Evolutionary conservation across 495 filamentous ascomycete genomes (phyloP), one percentile per base, ranked within the genome.

Genomic region (Lindgomyces ingoldianus): DNA sequence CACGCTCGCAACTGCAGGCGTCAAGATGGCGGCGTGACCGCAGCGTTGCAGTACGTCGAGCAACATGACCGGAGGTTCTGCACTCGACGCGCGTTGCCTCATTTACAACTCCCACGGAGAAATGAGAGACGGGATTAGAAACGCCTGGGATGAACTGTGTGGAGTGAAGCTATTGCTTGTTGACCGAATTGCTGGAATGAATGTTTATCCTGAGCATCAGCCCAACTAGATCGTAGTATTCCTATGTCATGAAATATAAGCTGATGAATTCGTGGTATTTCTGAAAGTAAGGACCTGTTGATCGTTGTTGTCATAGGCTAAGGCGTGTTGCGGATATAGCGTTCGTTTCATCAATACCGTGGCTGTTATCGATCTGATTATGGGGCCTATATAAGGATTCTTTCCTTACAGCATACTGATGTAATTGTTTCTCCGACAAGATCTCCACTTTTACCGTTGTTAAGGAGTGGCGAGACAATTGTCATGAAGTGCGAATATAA

Each of bases 41-140:
- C 45, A 42, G 47, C 29, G 50, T 53, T 29, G 24, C 59, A 62
- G 33, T 46, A 45, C 49, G 30, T 25, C 41, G 12, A 33, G 11
- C 3, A 51, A 39, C 4, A 45, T 19, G 21, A 11, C 12, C 18
- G 4, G 21, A 30, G 19, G 19, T 18, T n/a, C n/a, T 54, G 36
- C 57, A 46, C 10, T 22, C 46, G 59, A 62, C 59, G 48, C 59
- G 59, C 48, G 59, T 62, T 54, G 25, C n/a, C 26, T 55, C 48
- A 55, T 45, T 21, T 46, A 45, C 36, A 44, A 2, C 10, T 12
- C 25, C 16, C n/a, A 1, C 2, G 27, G 22, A 53, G 26, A 60
- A 41, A 41, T 52, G 36, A 14, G 14, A n/a, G 26, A 62, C 25
- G 27, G 1, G 39, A 29, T 1, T 33, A 16, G 11, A 30, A 33